Evolutionary conservation across 441 rosid species (phyloP).

Genomic region (Arabidopsis lyrata): DNA sequence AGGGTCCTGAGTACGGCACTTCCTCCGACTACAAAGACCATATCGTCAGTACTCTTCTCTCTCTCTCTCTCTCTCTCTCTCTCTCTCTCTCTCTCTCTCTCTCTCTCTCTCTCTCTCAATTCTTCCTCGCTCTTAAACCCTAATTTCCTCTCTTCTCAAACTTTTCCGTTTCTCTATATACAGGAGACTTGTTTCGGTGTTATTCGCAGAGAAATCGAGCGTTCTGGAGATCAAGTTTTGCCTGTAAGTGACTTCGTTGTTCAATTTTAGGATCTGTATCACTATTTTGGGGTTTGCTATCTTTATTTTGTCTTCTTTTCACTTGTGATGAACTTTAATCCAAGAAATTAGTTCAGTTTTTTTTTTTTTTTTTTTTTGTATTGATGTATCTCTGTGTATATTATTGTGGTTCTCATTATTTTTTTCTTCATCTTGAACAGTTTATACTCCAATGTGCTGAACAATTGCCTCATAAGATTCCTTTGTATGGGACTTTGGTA

Average conservation of each 20-base stretch:
- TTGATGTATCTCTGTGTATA: not conserved
- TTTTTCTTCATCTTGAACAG: slow-evolving; percentile 53
- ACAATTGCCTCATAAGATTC: slow-evolving; percentile 96
- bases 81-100: too few relatives aligned
- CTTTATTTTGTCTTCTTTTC: not conserved
- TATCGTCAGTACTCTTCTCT: slow-evolving; percentile 57
- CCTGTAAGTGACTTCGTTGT: slow-evolving; percentile 47
- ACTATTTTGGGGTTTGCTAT: slow-evolving; percentile 4
- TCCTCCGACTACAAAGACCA: slow-evolving; percentile 86
- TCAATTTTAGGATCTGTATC: not conserved
- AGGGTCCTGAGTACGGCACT: slow-evolving; percentile 79
- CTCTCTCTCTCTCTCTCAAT: not conserved
- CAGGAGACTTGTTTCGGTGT: slow-evolving; percentile 92
- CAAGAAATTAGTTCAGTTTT: too few relatives aligned
- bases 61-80: slow-evolving; percentile 1
- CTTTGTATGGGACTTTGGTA: slow-evolving; percentile 93
- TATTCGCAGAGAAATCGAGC: slow-evolving; percentile 86
- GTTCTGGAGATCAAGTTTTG: slow-evolving; percentile 69
- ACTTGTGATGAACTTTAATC: too few relatives aligned
- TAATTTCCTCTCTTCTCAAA: slow-evolving; percentile 26
- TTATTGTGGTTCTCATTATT: not conserved
- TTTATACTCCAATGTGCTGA: slow-evolving; percentile 83
- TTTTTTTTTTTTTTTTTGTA: not conserved
- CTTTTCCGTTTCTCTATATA: slow-evolving; percentile 24
- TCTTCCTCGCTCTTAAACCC: slow-evolving; percentile 44